Evolutionary conservation across 129 eudicot species (phyloP).

Genomic region (Flaveria trinervia): DNA sequence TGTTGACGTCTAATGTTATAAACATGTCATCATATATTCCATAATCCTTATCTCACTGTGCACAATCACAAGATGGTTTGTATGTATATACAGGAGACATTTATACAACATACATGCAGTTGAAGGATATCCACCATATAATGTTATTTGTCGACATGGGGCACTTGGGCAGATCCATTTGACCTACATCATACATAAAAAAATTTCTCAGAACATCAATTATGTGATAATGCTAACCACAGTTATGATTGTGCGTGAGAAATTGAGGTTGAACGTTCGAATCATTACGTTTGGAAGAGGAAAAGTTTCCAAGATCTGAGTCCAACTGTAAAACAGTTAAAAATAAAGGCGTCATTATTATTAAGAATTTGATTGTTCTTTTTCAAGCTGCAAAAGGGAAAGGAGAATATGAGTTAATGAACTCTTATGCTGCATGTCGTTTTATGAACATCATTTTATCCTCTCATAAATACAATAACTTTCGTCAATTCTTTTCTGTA

Average conservation of each 20-base stretch:
- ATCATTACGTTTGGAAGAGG: constrained; percentile 71
- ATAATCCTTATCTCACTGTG: not conserved
- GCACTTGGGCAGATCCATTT: constrained; percentile 93
- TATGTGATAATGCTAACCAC: constrained; percentile 2
- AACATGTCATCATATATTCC: not conserved
- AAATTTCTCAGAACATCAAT: constrained; percentile 11
- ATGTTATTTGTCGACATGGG: constrained; percentile 68
- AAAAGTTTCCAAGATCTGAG: constrained; percentile 68
- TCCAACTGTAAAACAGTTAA: constrained; percentile 57
- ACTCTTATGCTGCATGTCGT: no score
- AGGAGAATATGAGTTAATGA: no score
- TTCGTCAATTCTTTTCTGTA: no score
- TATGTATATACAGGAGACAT: not conserved
- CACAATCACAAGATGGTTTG: not conserved
- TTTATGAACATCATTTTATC: no score
- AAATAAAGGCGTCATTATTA: constrained; percentile 5
- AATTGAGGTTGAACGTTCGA: not conserved
- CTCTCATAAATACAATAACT: no score
- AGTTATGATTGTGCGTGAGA: constrained; percentile 11
- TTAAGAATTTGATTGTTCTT: constrained; percentile 12
- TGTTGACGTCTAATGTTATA: constrained; percentile 7
- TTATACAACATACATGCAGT: constrained; percentile 62
- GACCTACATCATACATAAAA: constrained; percentile 23
- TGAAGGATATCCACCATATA: constrained; percentile 70
- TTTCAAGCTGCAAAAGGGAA: not conserved